Evolutionary conservation across 2,329 filamentous ascomycete genomes (phyloP).

Genomic region (Fusarium nanum): DNA sequence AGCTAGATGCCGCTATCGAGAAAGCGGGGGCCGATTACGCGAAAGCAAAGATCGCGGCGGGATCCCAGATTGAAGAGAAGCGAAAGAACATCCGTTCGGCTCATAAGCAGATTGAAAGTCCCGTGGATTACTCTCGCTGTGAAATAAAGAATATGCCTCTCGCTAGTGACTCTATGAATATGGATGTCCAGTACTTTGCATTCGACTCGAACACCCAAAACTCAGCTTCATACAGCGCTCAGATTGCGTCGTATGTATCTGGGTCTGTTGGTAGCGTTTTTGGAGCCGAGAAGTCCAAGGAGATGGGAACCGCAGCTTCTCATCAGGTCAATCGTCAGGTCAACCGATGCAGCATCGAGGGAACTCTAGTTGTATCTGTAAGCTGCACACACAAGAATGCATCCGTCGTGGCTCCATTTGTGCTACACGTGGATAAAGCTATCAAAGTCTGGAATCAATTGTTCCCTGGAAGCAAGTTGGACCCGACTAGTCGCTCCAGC

Average conservation of each 20-base stretch:
- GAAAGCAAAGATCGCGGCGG: neutral
- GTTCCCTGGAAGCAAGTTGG: neutral
- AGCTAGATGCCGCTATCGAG: neutral
- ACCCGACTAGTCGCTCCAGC: neutral
- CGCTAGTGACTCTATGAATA: conserved; percentile 26
- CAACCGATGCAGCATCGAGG: neutral
- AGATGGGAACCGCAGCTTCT: neutral
- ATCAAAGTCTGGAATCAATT: conserved; percentile 32
- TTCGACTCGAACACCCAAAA: neutral
- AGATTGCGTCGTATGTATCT: neutral
- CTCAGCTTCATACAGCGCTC: neutral
- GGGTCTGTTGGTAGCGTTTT: neutral
- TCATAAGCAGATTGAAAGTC: conserved; percentile 20
- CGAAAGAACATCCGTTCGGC: neutral
- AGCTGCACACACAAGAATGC: conserved; percentile 34
- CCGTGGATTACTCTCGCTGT: conserved; percentile 17
- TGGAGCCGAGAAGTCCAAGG: neutral
- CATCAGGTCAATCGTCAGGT: neutral
- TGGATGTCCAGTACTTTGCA: conserved; percentile 31
- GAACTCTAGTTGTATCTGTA: conserved; percentile 28
- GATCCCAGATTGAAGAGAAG: neutral
- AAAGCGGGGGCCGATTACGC: neutral
- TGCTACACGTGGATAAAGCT: conserved; percentile 32
- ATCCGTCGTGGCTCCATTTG: conserved; percentile 18
- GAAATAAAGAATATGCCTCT: conserved; percentile 31